These are phyloP conservation scores for Fusarium xyrophilum DNA, from an alignment of 2,329 filamentous ascomycete genomes.

Conservation along the genomic window DNA sequence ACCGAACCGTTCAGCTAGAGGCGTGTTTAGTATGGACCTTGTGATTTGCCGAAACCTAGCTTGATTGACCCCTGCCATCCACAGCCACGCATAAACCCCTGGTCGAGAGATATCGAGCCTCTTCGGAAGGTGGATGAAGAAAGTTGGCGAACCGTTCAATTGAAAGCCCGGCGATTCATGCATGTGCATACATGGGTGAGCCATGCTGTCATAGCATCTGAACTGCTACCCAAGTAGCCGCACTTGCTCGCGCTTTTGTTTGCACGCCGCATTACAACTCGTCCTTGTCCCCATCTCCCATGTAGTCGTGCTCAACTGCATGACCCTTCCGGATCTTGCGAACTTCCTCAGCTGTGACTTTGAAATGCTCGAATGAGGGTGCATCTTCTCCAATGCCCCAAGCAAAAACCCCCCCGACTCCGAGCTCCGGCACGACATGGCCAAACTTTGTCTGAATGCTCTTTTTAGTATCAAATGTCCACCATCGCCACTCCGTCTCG, in stretches of 20 bases:
- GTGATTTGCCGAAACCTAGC: conserved; percentile 36
- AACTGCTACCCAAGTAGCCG: background rate
- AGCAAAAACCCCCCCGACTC: conserved; percentile 74
- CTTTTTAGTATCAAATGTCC: conserved; percentile 73
- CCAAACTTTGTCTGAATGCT: conserved; percentile 69
- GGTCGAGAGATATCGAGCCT: background rate
- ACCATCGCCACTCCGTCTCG: conserved; percentile 64
- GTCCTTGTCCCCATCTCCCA: conserved; percentile 27
- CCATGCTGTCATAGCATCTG: conserved; percentile 9
- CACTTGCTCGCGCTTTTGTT: background rate
- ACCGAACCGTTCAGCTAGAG: conserved; percentile 15
- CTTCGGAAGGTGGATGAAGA: background rate
- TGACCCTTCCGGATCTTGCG: conserved; percentile 16
- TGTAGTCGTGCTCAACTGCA: background rate
- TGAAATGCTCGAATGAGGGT: conserved; percentile 51
- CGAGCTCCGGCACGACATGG: conserved; percentile 61
- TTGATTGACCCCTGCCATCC: conserved; percentile 17
- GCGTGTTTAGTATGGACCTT: conserved; percentile 31
- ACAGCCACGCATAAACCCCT: conserved; percentile 11
- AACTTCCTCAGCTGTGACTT: conserved; percentile 43
- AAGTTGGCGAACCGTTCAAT: conserved; percentile 4
- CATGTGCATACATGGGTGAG: conserved; percentile 6
- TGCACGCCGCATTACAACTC: conserved; percentile 39
- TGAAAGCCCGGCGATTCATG: background rate
- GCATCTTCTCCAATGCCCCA: conserved; percentile 77